Base-by-base conservation (phyloP, 2,329 filamentous ascomycete genomes). In the Thelonectria rubi region DNA sequence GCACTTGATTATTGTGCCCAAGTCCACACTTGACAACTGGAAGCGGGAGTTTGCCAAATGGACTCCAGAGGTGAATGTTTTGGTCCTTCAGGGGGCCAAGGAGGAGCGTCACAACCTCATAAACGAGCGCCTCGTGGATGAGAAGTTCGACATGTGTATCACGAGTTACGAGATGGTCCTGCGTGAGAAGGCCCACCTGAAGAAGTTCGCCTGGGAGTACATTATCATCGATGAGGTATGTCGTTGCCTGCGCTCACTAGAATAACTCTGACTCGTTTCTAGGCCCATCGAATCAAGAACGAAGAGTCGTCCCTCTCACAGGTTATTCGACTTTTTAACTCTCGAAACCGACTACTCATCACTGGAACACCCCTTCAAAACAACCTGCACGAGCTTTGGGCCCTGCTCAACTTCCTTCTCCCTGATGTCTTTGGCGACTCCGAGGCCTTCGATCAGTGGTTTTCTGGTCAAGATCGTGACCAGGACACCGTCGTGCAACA, bases 151-250 rank as follows among this genome's bases (percentile, higher is more conserved):
- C 72, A 94, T 98, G 17, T 97, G 94, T 80, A 92, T 99, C 75
- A 99, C 95, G 14, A 97, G 94, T 76, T 99, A 99, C 80, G 95
- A 99, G 77, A 98, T 99, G 94, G 93, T 99, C 62, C 84, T 99
- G 12, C 88, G 95, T 60, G 95, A 99, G 75, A 98, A 99, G 81
- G 84, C 91, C 1, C 93, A 97, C 69, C 79, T 99, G 68, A 97
- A 95, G 81, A 98, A 98, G 77, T 97, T 99, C 76, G 94, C 95
- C 0, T 99, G 95, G 95, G 94, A 99, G 77, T 99, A 99, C 78
- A 99, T 99, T 77, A 97, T 99, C 69, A 97, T 99, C 66, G 95
- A 99, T 72, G 95, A 99, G 70, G 77, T 78, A 68, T 42, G 69
- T 43, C 45, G 5, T n/a, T 45, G 6, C 37, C 1, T 10, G 37